A percentile compares a stretch with the other conserved stretches of the same genome.
These are phyloP conservation scores for Dactylellina leptospora DNA, from an alignment of 2,329 filamentous ascomycete genomes.

Conservation along the genomic window DNA sequence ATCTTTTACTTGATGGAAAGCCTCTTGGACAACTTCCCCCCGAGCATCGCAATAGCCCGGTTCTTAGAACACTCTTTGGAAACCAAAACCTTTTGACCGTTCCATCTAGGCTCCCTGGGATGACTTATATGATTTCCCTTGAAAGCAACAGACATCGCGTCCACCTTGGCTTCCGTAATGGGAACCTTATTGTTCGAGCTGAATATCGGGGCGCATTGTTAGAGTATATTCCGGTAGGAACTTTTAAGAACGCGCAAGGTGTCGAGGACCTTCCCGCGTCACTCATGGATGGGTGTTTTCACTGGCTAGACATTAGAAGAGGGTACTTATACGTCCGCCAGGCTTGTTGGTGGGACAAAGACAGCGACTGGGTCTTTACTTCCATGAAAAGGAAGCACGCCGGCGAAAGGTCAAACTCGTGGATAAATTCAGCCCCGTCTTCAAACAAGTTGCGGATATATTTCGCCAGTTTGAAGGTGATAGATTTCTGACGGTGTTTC, in stretches of 20 bases:
- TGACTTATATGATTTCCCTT: constrained; percentile 65
- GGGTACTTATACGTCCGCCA: constrained; percentile 66
- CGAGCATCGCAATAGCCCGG: constrained; percentile 62
- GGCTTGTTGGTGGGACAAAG: constrained; percentile 61
- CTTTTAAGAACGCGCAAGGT: constrained; percentile 57
- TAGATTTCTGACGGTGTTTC: constrained; percentile 63
- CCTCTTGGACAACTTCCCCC: constrained; percentile 66
- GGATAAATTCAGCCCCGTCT: constrained; percentile 64
- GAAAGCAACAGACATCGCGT: constrained; percentile 62
- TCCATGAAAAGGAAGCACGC: constrained; percentile 56
- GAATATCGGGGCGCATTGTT: constrained; percentile 55
- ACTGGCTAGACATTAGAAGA: constrained; percentile 68
- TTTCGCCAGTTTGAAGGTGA: constrained; percentile 66
- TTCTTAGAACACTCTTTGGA: constrained; percentile 67
- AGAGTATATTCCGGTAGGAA: constrained; percentile 59
- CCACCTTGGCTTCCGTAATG: constrained; percentile 66
- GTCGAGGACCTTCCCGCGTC: constrained; percentile 64
- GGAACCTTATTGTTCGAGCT: constrained; percentile 63
- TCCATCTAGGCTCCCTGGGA: constrained; percentile 66
- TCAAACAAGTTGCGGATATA: constrained; percentile 60
- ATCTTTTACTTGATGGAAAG: constrained; percentile 64
- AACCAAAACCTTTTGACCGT: constrained; percentile 65
- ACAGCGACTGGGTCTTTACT: constrained; percentile 62
- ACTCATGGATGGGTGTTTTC: constrained; percentile 66
- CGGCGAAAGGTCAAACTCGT: constrained; percentile 61